These are phyloP conservation scores for Aquilaria yunnanensis DNA, from an alignment of 345 rosid genomes.

Conservation along the genomic window DNA sequence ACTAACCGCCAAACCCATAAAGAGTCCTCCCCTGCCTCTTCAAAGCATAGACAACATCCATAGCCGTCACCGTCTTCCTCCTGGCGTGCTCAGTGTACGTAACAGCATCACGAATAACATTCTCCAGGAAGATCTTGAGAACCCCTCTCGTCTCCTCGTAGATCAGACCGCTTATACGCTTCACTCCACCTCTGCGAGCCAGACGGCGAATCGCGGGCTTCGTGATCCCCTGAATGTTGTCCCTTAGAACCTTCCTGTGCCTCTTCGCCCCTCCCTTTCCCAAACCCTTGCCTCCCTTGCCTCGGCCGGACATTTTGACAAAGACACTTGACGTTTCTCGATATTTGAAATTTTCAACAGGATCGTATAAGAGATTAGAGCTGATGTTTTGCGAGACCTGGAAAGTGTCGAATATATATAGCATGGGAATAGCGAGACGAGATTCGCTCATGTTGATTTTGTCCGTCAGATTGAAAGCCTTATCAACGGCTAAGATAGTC, in stretches of 20 bases:
- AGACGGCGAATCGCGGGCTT: constrained; percentile 32
- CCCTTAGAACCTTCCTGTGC: constrained; percentile 34
- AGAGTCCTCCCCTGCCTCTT: constrained; percentile 34
- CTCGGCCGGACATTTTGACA: constrained; percentile 29
- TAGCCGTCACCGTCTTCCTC: constrained; percentile 35
- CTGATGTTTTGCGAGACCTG: too few relatives aligned
- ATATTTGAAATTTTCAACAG: too few relatives aligned
- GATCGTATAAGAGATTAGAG: not conserved
- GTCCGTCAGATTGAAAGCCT: not conserved
- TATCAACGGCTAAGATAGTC: not conserved
- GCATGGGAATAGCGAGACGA: not conserved
- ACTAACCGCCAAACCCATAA: constrained; percentile 32
- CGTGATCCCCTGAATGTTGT: constrained; percentile 32
- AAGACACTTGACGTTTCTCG: too few relatives aligned
- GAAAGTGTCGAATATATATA: not conserved
- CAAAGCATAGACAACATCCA: constrained; percentile 36
- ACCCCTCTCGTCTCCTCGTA: constrained; percentile 33
- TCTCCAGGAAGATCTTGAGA: constrained; percentile 30
- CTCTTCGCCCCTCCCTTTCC: constrained; percentile 43
- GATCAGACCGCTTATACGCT: constrained; percentile 30
- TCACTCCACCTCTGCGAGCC: constrained; percentile 35
- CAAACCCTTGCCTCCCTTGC: constrained; percentile 40
- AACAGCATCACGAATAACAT: constrained; percentile 33
- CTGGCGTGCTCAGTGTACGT: constrained; percentile 34
- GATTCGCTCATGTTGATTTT: not conserved